phyloP scores from a whole-genome alignment of 1,284 basidiomycete genomes.

The Coniophora puteana region DNA sequence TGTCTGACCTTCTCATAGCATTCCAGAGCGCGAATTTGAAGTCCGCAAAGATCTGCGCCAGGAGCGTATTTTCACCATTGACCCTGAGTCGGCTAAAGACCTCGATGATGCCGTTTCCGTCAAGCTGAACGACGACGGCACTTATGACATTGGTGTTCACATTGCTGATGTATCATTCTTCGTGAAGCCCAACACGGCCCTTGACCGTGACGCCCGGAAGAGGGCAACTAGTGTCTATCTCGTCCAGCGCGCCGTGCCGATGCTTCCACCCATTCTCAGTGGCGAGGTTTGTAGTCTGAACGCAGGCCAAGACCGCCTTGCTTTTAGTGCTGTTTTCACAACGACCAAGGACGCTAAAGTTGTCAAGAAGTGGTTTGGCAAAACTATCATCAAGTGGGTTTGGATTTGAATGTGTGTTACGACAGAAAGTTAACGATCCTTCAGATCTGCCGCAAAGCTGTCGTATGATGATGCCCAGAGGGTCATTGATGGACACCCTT shows the following conservation, averaged over 20 bases:
- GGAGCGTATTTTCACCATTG: constrained; percentile 90
- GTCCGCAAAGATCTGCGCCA: constrained; percentile 83
- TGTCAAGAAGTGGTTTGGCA: constrained; percentile 88
- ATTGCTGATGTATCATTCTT: constrained; percentile 97
- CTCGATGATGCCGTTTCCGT: constrained; percentile 94
- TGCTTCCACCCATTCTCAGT: constrained; percentile 90
- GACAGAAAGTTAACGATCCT: constrained; percentile 9
- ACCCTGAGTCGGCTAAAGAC: constrained; percentile 87
- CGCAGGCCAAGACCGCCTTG: constrained; percentile 83
- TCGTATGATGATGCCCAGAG: constrained; percentile 80
- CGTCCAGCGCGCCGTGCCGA: constrained; percentile 92
- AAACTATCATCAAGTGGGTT: constrained; percentile 84
- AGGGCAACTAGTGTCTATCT: constrained; percentile 96
- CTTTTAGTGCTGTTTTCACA: constrained; percentile 88
- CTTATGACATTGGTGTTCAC: constrained; percentile 89
- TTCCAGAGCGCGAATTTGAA: constrained; percentile 90
- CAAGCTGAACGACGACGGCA: constrained; percentile 85
- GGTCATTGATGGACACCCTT: constrained; percentile 73
- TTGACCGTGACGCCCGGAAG: constrained; percentile 97
- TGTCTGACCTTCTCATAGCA: constrained; percentile 38
- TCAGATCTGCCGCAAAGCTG: constrained; percentile 82
- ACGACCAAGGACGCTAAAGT: constrained; percentile 83
- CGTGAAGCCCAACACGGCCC: constrained; percentile 91
- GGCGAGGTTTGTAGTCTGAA: constrained; percentile 92
- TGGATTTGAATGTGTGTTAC: constrained; percentile 1